phyloP scores from a whole-genome alignment of 257 asterid species.

The Nicotiana sylvestris region DNA sequence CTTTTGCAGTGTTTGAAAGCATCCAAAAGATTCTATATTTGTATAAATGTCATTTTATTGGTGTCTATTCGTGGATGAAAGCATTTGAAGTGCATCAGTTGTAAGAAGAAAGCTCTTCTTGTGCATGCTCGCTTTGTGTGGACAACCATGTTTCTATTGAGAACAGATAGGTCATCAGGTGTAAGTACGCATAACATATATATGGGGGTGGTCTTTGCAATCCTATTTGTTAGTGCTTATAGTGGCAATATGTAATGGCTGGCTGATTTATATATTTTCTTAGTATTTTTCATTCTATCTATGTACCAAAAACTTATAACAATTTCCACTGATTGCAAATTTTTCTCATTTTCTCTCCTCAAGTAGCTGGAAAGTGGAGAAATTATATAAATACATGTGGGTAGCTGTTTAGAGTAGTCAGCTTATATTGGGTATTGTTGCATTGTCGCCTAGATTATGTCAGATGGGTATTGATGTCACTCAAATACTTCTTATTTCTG shows the following conservation, averaged over 20 bases:
- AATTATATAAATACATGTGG: background rate
- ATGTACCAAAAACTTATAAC: background rate
- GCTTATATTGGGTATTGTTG: background rate
- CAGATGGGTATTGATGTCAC: background rate
- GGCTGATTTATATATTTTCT: background rate
- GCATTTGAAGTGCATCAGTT: conserved; percentile 2
- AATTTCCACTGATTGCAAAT: background rate
- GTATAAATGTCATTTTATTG: background rate
- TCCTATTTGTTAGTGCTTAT: background rate
- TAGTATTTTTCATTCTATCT: background rate
- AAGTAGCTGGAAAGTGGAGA: background rate
- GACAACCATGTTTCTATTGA: background rate
- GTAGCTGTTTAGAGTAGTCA: background rate
- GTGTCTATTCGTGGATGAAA: background rate
- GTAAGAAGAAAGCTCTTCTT: background rate
- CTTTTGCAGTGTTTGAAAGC: background rate
- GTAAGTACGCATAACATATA: background rate
- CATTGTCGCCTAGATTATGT: background rate
- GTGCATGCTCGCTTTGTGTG: background rate
- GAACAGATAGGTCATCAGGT: background rate
- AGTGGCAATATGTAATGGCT: background rate
- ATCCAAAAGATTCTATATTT: background rate
- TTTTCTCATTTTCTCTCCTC: background rate
- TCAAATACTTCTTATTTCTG: background rate
- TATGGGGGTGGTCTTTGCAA: background rate